Percentiles rank a stretch among this genome's conserved stretches.
Evolutionary conservation across 306 rosid species (phyloP).

Genomic region (Cicer judaicum): DNA sequence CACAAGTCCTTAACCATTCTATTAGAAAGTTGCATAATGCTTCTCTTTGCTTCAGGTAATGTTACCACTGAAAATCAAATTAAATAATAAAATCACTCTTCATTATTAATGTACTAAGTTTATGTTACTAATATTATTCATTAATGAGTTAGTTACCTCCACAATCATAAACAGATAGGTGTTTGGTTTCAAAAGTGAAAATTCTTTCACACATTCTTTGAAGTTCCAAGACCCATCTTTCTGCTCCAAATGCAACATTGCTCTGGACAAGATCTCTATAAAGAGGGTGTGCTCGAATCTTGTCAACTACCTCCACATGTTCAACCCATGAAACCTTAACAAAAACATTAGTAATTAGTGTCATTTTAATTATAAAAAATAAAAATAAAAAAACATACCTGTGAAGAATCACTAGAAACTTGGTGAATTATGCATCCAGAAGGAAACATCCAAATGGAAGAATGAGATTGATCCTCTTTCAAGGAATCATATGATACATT

Average conservation of each 20-base stretch:
- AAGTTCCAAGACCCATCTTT: constrained; percentile 71
- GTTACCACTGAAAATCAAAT: constrained; percentile 40
- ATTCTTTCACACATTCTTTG: constrained; percentile 66
- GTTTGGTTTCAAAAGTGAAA: neutral
- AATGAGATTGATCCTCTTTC: constrained; percentile 20
- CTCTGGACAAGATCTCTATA: constrained; percentile 55
- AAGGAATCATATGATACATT: constrained; percentile 64
- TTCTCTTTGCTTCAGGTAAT: constrained; percentile 49
- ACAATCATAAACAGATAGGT: no score
- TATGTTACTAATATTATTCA: no score
- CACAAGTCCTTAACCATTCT: constrained; percentile 63
- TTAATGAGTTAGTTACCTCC: no score
- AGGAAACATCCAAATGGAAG: constrained; percentile 63
- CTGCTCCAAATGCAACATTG: constrained; percentile 67
- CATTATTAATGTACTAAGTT: no score
- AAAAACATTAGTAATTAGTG: no score
- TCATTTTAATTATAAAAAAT: no score
- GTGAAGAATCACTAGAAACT: constrained; percentile 51
- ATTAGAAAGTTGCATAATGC: constrained; percentile 54
- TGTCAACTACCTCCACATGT: constrained; percentile 75
- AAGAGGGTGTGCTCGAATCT: constrained; percentile 48
- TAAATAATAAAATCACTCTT: no score
- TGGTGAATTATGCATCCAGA: constrained; percentile 75
- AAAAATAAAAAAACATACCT: constrained; percentile 39
- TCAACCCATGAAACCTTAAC: constrained; percentile 80